Conservation (phyloP, 257 asterid species). For the Ilex asprella region DNA sequence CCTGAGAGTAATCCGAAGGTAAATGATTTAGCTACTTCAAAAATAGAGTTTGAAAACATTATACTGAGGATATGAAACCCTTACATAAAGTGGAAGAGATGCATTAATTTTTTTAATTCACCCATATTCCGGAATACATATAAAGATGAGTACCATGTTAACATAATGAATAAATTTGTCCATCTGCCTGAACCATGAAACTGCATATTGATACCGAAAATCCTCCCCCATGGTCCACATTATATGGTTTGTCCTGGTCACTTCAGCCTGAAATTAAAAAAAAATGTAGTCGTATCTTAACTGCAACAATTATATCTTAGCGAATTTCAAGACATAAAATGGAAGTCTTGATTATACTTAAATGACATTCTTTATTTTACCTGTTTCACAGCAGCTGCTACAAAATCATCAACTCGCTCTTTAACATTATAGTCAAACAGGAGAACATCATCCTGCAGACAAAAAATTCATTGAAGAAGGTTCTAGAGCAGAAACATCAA, state of each 20-base stretch:
- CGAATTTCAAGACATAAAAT: too few relatives aligned
- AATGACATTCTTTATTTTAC: conserved; percentile 19
- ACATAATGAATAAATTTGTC: conserved; percentile 79
- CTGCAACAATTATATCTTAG: conserved; percentile 2
- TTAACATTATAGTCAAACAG: conserved; percentile 72
- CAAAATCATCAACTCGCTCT: conserved; percentile 71
- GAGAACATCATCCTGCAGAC: conserved; percentile 54
- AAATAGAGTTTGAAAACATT: conserved; percentile 1
- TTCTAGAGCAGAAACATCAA: conserved; percentile 13
- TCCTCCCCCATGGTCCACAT: conserved; percentile 89
- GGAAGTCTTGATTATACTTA: too few relatives aligned
- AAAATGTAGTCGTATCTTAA: conserved; percentile 6
- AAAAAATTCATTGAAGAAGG: conserved; percentile 14
- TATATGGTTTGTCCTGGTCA: conserved; percentile 66
- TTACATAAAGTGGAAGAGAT: not conserved
- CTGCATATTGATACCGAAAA: conserved; percentile 72
- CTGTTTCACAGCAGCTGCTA: conserved; percentile 68
- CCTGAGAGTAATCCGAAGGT: conserved; percentile 34
- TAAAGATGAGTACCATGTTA: conserved; percentile 37
- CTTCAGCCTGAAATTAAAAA: conserved; percentile 43
- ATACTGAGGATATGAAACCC: not conserved
- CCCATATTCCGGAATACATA: not conserved
- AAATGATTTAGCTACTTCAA: conserved; percentile 10
- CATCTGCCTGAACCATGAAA: conserved; percentile 77
- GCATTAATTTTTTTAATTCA: not conserved